These are phyloP conservation scores for Cystobasidiopsis lactophilus DNA, from an alignment of 768 basidiomycete species.

Conservation along the genomic window DNA sequence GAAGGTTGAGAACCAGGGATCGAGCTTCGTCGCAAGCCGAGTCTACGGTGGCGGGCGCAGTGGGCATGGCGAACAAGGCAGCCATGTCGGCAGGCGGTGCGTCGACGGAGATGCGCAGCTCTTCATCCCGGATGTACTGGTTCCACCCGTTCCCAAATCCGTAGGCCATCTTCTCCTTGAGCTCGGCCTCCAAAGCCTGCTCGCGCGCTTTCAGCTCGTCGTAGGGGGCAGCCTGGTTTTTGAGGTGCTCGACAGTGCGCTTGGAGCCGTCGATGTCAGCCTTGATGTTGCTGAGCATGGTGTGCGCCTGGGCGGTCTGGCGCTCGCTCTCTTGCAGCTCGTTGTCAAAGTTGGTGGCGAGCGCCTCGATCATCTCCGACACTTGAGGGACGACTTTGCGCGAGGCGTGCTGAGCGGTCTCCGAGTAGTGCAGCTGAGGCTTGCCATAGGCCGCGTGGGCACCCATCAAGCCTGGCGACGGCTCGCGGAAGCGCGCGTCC, in stretches of 20 bases:
- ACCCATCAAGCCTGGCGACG: neutral
- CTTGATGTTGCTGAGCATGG: constrained; percentile 63
- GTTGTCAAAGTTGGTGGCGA: constrained; percentile 74
- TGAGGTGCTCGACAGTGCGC: constrained; percentile 47
- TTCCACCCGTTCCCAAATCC: constrained; percentile 75
- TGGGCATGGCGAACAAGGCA: constrained; percentile 30
- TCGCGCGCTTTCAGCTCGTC: constrained; percentile 39
- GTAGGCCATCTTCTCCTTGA: constrained; percentile 54
- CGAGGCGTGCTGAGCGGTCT: constrained; percentile 62
- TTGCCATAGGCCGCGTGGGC: constrained; percentile 24
- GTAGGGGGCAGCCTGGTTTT: constrained; percentile 42
- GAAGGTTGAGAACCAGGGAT: constrained; percentile 44
- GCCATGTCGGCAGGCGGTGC: constrained; percentile 13
- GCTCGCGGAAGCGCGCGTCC: constrained; percentile 60
- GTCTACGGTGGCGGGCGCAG: constrained; percentile 35
- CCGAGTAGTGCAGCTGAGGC: constrained; percentile 66
- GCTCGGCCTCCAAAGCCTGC: constrained; percentile 39
- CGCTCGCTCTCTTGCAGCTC: constrained; percentile 81
- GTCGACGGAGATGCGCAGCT: constrained; percentile 29
- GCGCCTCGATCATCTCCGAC: constrained; percentile 59
- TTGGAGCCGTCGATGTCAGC: constrained; percentile 73
- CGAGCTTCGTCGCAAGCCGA: constrained; percentile 37
- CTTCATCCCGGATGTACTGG: constrained; percentile 74
- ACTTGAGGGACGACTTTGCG: constrained; percentile 68
- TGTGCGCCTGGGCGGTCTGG: constrained; percentile 71